Base-by-base conservation (phyloP, 164 flowering plant species). In the Pachysandra terminalis region DNA sequence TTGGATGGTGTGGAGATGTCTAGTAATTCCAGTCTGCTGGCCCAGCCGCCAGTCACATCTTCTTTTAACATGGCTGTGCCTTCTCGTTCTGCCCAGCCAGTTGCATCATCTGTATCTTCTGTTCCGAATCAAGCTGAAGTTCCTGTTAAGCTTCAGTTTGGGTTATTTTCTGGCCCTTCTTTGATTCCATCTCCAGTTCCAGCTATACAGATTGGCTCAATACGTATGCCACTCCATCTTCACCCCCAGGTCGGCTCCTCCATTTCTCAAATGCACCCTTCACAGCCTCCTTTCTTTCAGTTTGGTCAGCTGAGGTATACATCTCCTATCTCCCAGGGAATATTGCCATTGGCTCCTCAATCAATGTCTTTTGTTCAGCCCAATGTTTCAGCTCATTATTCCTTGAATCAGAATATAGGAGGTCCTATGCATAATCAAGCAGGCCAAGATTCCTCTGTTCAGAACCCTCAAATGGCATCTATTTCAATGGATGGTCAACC, bases 171-270 rank as follows among this genome's bases (percentile, higher is more conserved):
- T 59, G 96, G 97, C 53, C 97, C 97, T 57, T 82, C 98, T 61
- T 66, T 90, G 75, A 87, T 92, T 72, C 96, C 97, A 66, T 86
- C 98, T 64, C 97, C 96, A 19, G 87, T 95, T 68, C 97, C 96
- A 59, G 90, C 99, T 28, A 92, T 95, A 81, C 97, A 95, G 79
- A 95, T 95, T 75, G 99, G 99, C 68, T 95, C 99, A 32, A 95
- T 95, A 63, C 96, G 88, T 83, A 95, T 95, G 97, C 99, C 99
- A 68, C 90, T 95, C 59, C 95, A 86, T 76, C 76, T 94, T 25
- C 95, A 87, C 74, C 90, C 87, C 19, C 96, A 83, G 48, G 85
- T 87, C 74, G 90, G 89, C 41, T 77, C 86, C 49, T 82, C 98
- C 37, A 73, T 90, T 61, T 49, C 86, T 45, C 96, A 89, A 70